Evolutionary conservation across 306 rosid genomes (phyloP), one percentile per base, ranked within the genome.

Genomic region (Medicago truncatula): DNA sequence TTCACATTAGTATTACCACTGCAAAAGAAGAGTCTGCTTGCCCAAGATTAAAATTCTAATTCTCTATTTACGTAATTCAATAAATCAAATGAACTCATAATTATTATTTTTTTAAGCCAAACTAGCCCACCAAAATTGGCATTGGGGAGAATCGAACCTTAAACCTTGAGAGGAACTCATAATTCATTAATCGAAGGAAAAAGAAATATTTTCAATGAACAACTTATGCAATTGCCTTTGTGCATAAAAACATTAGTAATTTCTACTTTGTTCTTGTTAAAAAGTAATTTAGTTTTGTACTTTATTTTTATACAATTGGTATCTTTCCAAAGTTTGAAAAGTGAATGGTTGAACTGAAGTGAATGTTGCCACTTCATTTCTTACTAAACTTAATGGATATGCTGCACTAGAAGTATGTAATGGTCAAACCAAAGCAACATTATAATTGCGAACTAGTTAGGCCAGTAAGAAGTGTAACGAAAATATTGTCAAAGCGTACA

Each of bases 1-100:
- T 20, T 58, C 54, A 31, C 61, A 39, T 20, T 56, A 49, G 50
- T n/a, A 62, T 70, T 67, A 72, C 52, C 54, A 67, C 56, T 11
- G 52, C 71, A 77, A 56, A 73, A 20, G 18, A 38, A 43, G 62
- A 54, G 74, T 54, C 38, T 10, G 61, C 28, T 54, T 56, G 71
- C 40, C 75, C 53, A 60, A 41, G 28, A 76, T 21, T 41, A 61
- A 38, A 46, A 71, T 56, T 62, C 70, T 62, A 49, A 34, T 40
- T 31, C 50, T 34, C 17, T 12, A 62, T 6, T 74, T 6, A 8
- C 70, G 23, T 11, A 44, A 23, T 60, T 74, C 46, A 49, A 40
- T 56, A 40, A 39, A 53, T 39, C 57, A 39, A 76, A 66, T 21
- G 40, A 47, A 47, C 31, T 49, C 14, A 16, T 46, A 47, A 21